Evolutionary conservation across 345 rosid genomes (phyloP), one percentile per base, ranked within the genome.

Genomic region (Camelina sativa): DNA sequence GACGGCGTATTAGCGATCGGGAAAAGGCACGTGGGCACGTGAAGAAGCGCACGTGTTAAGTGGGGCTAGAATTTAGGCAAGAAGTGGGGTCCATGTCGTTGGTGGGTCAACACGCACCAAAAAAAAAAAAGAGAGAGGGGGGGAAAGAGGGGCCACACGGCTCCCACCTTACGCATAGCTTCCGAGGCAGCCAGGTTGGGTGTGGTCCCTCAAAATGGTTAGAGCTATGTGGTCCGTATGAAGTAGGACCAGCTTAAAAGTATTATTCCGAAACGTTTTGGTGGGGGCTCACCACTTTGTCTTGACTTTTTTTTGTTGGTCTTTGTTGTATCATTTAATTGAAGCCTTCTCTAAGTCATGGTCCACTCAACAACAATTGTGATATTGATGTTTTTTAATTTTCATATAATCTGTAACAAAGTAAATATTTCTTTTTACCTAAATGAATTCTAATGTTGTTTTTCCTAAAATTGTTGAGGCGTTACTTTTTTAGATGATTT

Each of bases 31-130:
- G 87, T 89, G 91, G 62, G 30, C 90, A 81, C 83, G 85, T 80
- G 92, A 69, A 63, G 65, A 59, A 34, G 57, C 74, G 87, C 90
- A 89, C 90, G 92, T 86, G 90, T 84, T 66, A 65, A 71, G 89
- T 84, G 80, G 89, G 88, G 76, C 71, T 74, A 47, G 59, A 65
- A 72, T 72, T 63, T 69, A 76, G 71, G 87, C 81, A 60, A 6
- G 5, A 64, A 8, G 12, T 38, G 11, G 11, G 41, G 41, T 2
- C 41, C 13, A 40, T 40, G 43, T 40, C 0, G 43, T 1, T 40
- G 43, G 87, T 82, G 88, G 86, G 88, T 83, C 90, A 86, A 82
- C 78, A 72, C 80, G 67, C 77, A 72, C 80, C 73, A 51, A 56
- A 46, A 61, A 65, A 56, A 56, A 20, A 3, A 3, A 25, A 25